A percentile compares a stretch with the other conserved stretches of the same genome.
Conservation (phyloP, 2,329 filamentous ascomycete genomes). For the Sporothrix pseudoabietina region DNA sequence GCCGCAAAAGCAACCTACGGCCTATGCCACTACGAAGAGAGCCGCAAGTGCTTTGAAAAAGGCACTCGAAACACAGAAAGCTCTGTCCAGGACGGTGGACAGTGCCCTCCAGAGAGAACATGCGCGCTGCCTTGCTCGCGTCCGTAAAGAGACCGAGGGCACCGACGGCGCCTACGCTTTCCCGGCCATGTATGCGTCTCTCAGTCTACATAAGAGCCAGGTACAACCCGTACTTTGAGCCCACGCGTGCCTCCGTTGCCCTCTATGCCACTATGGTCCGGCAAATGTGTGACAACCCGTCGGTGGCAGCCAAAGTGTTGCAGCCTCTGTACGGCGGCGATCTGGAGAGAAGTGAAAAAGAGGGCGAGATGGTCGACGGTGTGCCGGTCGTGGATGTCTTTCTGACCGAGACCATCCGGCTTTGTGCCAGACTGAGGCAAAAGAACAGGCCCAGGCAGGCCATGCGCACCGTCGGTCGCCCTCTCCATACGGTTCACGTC, state of each 20-base stretch:
- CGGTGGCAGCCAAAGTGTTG: constrained; percentile 32
- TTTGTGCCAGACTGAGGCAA: constrained; percentile 41
- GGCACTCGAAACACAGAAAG: not conserved
- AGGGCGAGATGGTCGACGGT: constrained; percentile 43
- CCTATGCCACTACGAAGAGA: constrained; percentile 39
- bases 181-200: constrained; percentile 34
- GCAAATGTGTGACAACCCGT: constrained; percentile 47
- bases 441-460: constrained; percentile 28
- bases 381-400: constrained; percentile 45
- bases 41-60: constrained; percentile 17
- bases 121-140: constrained; percentile 36
- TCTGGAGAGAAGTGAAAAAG: constrained; percentile 40
- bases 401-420: constrained; percentile 46
- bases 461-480: constrained; percentile 32
- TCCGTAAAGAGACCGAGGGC: constrained; percentile 39
- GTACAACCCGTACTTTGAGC: constrained; percentile 46
- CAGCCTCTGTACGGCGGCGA: constrained; percentile 42
- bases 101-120: constrained; percentile 36
- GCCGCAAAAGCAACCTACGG: constrained; percentile 44
- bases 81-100: constrained; percentile 14
- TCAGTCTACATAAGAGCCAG: constrained; percentile 12
- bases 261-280: constrained; percentile 37
- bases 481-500: constrained; percentile 43
- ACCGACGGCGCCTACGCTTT: constrained; percentile 39
- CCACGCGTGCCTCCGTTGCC: constrained; percentile 13